A percentile compares a stretch with the other conserved stretches of the same genome.
These are phyloP conservation scores for Plasmopara viticola DNA, from an alignment of 352 stramenopile genomes.

Conservation along the genomic window DNA sequence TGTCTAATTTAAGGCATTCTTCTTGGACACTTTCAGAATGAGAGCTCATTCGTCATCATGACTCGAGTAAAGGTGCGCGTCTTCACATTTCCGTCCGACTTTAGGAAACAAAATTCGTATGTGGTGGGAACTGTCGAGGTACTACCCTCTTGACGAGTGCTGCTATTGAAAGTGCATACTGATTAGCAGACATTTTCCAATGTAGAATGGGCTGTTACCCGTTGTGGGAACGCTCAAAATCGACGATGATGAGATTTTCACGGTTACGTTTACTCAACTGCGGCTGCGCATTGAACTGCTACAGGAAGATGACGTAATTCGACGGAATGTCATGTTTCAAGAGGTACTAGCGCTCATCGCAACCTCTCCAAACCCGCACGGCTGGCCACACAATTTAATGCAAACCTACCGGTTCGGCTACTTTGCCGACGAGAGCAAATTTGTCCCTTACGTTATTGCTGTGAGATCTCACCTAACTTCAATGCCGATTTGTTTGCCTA, in stretches of 20 bases:
- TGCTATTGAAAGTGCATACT: neutral
- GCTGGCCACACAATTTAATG: slow-evolving; percentile 51
- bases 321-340: slow-evolving; percentile 68
- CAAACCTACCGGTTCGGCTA: slow-evolving; percentile 79
- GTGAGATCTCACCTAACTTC: slow-evolving; percentile 14
- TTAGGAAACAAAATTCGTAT: slow-evolving; percentile 67
- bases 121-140: slow-evolving; percentile 67
- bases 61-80: slow-evolving; percentile 60
- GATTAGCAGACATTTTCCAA: neutral
- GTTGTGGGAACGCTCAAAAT: slow-evolving; percentile 61
- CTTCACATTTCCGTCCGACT: slow-evolving; percentile 69
- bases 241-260: slow-evolving; percentile 47
- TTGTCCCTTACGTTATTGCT: slow-evolving; percentile 35
- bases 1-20: too few species aligned
- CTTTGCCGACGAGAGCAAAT: slow-evolving; percentile 38
- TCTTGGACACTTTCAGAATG: too few species aligned
- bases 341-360: slow-evolving; percentile 63
- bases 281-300: slow-evolving; percentile 62
- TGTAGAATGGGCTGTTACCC: slow-evolving; percentile 47
- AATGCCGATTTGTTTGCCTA: neutral
- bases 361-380: slow-evolving; percentile 50
- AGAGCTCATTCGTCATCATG: slow-evolving; percentile 8
- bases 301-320: slow-evolving; percentile 54
- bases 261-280: slow-evolving; percentile 56
- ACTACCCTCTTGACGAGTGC: neutral